A percentile compares a stretch with the other conserved stretches of the same genome.
These are phyloP conservation scores for Lichtheimia ornata DNA, from an alignment of 371 early-diverging fungal species.

Conservation along the genomic window DNA sequence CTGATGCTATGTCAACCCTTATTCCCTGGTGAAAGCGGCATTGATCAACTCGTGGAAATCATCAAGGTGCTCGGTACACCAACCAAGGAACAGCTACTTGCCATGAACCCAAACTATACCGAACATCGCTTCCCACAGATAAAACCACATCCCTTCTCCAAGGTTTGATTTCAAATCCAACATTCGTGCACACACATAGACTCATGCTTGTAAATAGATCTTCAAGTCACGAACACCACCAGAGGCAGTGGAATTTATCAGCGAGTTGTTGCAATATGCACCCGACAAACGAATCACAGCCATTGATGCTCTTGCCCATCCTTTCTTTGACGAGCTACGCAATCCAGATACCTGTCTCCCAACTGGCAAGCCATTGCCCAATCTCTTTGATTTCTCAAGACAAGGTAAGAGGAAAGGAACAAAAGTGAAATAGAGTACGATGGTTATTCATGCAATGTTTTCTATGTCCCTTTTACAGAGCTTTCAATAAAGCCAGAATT, in stretches of 20 bases:
- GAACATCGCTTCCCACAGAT: constrained; percentile 98
- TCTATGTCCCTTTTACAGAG: constrained; percentile 25
- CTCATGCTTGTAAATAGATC: constrained; percentile 40
- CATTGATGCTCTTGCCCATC: constrained; percentile 92
- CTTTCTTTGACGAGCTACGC: constrained; percentile 97
- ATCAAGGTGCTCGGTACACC: constrained; percentile 99
- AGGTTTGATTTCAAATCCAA: constrained; percentile 33
- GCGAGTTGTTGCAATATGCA: constrained; percentile 91
- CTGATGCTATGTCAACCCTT: constrained; percentile 94
- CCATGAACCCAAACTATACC: constrained; percentile 96
- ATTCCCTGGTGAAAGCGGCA: constrained; percentile 98
- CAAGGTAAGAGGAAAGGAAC: constrained; percentile 59
- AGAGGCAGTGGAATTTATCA: constrained; percentile 90
- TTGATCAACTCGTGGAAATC: constrained; percentile 99
- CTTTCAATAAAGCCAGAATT: constrained; percentile 57
- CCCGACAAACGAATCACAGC: constrained; percentile 91
- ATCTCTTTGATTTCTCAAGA: constrained; percentile 88
- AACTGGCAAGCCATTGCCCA: constrained; percentile 82
- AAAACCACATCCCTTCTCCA: constrained; percentile 88
- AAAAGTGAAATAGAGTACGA: background rate
- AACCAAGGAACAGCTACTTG: constrained; percentile 90
- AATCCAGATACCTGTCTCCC: constrained; percentile 79
- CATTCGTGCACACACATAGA: background rate
- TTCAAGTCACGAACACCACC: constrained; percentile 84
- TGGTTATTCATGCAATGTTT: background rate